Evolutionary conservation across 2,329 filamentous ascomycete genomes (phyloP), one percentile per base, ranked within the genome.

Genomic region (Knufia fluminis): DNA sequence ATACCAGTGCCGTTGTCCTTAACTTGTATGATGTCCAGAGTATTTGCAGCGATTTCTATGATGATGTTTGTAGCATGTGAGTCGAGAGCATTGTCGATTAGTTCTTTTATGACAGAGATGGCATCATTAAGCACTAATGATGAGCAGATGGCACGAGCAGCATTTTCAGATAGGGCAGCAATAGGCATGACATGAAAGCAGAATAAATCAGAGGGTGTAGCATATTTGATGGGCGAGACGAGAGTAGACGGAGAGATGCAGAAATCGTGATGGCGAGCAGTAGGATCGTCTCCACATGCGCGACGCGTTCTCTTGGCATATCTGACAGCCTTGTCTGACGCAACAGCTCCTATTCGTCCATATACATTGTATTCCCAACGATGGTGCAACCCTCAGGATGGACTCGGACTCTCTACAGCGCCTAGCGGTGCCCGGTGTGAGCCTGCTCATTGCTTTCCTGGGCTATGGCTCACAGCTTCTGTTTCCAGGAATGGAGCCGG

Each of bases 51-150:
- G 4, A 83, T 71, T 52, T 83, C 79, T 31, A 85, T 64, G 8
- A 71, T 68, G 32, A 85, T 66, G 1, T 73, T 72, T 2, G 76
- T 75, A 1, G 80, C 77, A 40, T 71, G 68, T 3, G 79, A 79
- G 64, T 85, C 81, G 9, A 85, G 68, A n/a, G 79, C 72, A 61
- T 85, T 85, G 53, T 85, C 81, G 33, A 85, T 63, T 33, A 85
- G 73, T 60, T 85, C 81, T 61, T 83, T 83, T 49, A 80, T 73
- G 8, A 79, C 70, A 2, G 77, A 77, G 52, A 68, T 71, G 6
- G 78, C 68, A 57, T 80, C 75, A 8, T 72, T 71, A 44, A 83
- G 68, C 19, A 75, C 73, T 55, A 80, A 77, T 12, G 72, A 70
- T 22, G 78, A 78, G 50, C 77, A 71, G 52, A 83, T 74, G 51